A percentile compares a stretch with the other conserved stretches of the same genome.
These are phyloP conservation scores for Epicoccum nigrum DNA, from an alignment of 2,329 filamentous ascomycete species.

Conservation along the genomic window DNA sequence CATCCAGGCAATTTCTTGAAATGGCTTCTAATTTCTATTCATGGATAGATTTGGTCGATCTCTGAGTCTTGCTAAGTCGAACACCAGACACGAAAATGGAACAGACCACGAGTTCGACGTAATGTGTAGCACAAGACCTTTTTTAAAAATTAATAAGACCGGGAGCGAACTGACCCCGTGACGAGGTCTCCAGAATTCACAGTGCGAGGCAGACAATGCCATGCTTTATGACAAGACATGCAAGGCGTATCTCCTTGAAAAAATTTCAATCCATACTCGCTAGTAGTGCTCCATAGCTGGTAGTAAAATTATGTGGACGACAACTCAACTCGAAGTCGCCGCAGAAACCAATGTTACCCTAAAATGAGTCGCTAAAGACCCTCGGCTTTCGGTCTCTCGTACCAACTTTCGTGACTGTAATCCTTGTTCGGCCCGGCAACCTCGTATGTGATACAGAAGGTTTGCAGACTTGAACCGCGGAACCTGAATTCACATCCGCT, in stretches of 20 bases:
- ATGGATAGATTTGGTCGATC: neutral
- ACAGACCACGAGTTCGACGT: conserved; percentile 1
- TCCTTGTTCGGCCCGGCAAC: conserved; percentile 77
- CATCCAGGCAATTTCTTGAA: conserved; percentile 1
- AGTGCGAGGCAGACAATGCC: neutral
- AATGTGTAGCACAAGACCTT: neutral
- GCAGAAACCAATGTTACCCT: too few relatives aligned
- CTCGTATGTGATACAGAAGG: conserved; percentile 60
- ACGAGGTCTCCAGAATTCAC: neutral
- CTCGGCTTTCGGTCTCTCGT: conserved; percentile 25
- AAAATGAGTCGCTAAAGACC: too few relatives aligned
- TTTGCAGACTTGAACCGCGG: conserved; percentile 29
- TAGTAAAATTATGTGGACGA: too few relatives aligned
- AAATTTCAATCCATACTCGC: too few relatives aligned
- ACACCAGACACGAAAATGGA: neutral
- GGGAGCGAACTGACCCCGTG: conserved; percentile 1
- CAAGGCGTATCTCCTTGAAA: neutral
- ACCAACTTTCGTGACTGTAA: conserved; percentile 58
- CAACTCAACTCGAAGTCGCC: too few relatives aligned
- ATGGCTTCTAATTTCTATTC: neutral
- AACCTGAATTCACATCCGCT: conserved; percentile 71
- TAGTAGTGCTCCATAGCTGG: too few relatives aligned
- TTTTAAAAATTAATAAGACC: neutral
- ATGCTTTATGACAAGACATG: neutral
- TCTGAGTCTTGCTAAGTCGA: neutral